phyloP scores from a whole-genome alignment of 83 land plant genomes.

The Picea engelmannii region DNA sequence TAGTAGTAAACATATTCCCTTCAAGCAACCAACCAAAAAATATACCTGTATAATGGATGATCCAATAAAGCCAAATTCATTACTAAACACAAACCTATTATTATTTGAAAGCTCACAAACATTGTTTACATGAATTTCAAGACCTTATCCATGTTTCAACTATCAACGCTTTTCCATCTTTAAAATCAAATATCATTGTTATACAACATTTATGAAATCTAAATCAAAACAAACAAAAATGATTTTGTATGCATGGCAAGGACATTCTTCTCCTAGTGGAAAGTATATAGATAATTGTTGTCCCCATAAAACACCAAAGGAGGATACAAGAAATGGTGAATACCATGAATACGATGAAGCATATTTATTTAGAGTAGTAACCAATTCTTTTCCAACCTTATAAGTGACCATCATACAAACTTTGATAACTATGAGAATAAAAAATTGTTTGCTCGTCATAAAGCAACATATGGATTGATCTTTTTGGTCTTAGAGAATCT shows the following conservation, averaged over 20 bases:
- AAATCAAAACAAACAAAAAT: background rate
- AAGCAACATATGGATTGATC: conserved; percentile 64
- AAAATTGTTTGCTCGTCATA: conserved; percentile 80
- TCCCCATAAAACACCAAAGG: conserved; percentile 92
- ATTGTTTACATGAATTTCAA: background rate
- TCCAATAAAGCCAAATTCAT: background rate
- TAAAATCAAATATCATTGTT: background rate
- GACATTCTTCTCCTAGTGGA: background rate
- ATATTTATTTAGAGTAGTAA: conserved; percentile 67
- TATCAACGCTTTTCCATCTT: conserved; percentile 86
- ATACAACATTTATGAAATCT: background rate
- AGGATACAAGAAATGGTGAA: conserved; percentile 59
- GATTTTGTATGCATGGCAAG: background rate
- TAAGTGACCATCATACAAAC: conserved; percentile 81
- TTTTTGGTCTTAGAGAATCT: conserved; percentile 67
- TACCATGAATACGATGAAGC: conserved; percentile 37
- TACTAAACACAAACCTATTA: background rate
- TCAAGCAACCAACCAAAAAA: conserved; percentile 81
- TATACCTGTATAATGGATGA: conserved; percentile 48
- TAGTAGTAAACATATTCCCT: conserved; percentile 71
- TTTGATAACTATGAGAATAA: conserved; percentile 71
- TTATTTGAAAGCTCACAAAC: background rate
- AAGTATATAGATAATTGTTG: conserved; percentile 47
- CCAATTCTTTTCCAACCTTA: conserved; percentile 80
- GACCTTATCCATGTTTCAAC: conserved; percentile 81